phyloP scores from a whole-genome alignment of 2,329 filamentous ascomycete genomes.

The Colletotrichum graminicola region DNA sequence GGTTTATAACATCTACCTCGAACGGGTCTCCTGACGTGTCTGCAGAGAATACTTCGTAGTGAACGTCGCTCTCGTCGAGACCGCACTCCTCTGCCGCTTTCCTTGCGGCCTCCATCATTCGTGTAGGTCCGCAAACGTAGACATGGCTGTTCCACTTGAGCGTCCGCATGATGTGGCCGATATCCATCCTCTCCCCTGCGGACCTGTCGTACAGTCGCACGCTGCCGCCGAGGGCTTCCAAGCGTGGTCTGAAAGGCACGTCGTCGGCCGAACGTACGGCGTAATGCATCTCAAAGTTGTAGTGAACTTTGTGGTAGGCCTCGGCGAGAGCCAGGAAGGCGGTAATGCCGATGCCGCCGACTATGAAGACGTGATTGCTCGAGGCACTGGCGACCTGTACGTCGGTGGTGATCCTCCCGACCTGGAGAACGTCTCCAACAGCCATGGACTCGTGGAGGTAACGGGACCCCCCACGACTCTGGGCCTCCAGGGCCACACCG shows the following conservation, averaged over 20 bases:
- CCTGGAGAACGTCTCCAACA: constrained; percentile 63
- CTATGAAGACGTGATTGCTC: constrained; percentile 72
- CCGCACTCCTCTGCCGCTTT: constrained; percentile 55
- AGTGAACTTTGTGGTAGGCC: constrained; percentile 58
- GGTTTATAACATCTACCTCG: constrained; percentile 64
- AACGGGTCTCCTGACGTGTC: constrained; percentile 70
- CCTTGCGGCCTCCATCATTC: constrained; percentile 67
- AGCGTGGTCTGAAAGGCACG: constrained; percentile 64
- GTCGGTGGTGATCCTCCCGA: constrained; percentile 63
- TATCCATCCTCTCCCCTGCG: constrained; percentile 64
- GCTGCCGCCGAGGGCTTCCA: constrained; percentile 57
- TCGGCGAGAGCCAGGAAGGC: constrained; percentile 69
- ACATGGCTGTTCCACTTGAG: constrained; percentile 67
- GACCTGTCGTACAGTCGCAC: constrained; percentile 66
- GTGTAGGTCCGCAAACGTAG: constrained; percentile 71
- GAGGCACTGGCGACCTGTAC: constrained; percentile 60
- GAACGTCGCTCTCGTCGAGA: constrained; percentile 64
- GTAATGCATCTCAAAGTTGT: constrained; percentile 68
- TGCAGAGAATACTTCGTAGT: constrained; percentile 71
- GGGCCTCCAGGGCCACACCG: constrained; percentile 67
- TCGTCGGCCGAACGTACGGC: constrained; percentile 66
- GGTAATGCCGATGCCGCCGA: constrained; percentile 75
- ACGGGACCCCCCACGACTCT: constrained; percentile 70
- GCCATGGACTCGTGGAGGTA: constrained; percentile 66
- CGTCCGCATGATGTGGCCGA: constrained; percentile 58